Evolutionary conservation across 176 grass and related monocot genomes (phyloP).

Genomic region (Oropetium thomaeum): DNA sequence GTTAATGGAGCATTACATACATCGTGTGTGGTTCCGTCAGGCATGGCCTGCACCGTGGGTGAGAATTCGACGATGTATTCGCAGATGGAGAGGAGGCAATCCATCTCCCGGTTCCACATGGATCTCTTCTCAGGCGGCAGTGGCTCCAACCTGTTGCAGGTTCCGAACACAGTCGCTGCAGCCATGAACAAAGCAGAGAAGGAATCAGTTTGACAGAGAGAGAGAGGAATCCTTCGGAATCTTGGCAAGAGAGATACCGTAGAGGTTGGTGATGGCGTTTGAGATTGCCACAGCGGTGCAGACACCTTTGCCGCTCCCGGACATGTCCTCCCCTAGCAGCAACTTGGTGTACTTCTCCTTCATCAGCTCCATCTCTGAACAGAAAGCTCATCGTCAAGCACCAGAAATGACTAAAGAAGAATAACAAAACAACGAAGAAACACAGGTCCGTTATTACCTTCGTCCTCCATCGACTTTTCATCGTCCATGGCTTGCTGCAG

Average conservation of each 20-base stretch:
- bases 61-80: conserved; percentile 83
- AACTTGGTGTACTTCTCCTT: conserved; percentile 96
- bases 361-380: conserved; percentile 85
- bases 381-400: conserved; percentile 1
- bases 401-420: too few species aligned
- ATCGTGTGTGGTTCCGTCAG: conserved; percentile 71
- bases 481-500: conserved; percentile 19
- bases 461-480: conserved; percentile 33
- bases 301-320: conserved; percentile 80
- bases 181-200: conserved; percentile 4
- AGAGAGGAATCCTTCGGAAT: background rate
- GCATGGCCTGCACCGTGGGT: conserved; percentile 66
- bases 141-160: conserved; percentile 67
- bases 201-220: background rate
- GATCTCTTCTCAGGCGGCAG: conserved; percentile 68
- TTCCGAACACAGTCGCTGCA: conserved; percentile 90
- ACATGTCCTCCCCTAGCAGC: conserved; percentile 97
- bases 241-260: conserved; percentile 38
- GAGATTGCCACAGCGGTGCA: conserved; percentile 84
- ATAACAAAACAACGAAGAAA: too few species aligned
- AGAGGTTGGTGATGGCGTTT: conserved; percentile 98
- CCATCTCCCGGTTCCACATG: conserved; percentile 98
- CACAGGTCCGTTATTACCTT: conserved; percentile 42
- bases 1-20: conserved; percentile 52
- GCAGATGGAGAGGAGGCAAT: conserved; percentile 92